Conservation (phyloP, 2,329 filamentous ascomycete species). For the Torrubiella hemipterigena region DNA sequence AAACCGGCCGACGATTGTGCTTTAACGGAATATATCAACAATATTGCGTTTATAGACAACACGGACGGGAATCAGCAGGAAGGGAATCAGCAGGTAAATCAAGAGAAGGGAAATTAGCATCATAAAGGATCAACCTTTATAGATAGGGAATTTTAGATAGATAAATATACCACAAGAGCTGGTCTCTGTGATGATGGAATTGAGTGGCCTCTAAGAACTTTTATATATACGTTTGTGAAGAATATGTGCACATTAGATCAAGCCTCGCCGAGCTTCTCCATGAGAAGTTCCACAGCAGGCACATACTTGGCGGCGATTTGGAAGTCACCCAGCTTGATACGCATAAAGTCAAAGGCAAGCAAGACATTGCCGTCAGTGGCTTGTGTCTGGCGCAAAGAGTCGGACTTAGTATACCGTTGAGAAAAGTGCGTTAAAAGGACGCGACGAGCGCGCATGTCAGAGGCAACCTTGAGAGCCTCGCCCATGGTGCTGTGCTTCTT, state of each 20-base stretch:
- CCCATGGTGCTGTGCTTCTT: slow-evolving; percentile 87
- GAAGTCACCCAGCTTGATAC: slow-evolving; percentile 58
- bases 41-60: no score
- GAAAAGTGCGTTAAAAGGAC: slow-evolving; percentile 90
- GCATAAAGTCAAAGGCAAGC: slow-evolving; percentile 72
- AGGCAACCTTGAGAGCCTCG: slow-evolving; percentile 71
- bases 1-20: no score
- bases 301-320: slow-evolving; percentile 51
- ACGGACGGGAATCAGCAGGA: no score
- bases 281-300: slow-evolving; percentile 40
- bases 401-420: slow-evolving; percentile 72
- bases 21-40: no score
- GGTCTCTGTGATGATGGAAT: no score
- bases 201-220: no score
- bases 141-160: no score
- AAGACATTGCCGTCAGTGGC: slow-evolving; percentile 35
- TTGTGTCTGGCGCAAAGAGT: slow-evolving; percentile 22
- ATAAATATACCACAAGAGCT: no score
- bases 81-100: no score
- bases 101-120: no score
- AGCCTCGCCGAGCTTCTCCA: slow-evolving; percentile 25
- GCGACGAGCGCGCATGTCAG: slow-evolving; percentile 65
- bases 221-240: no score
- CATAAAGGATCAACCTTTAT: no score
- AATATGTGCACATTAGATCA: background rate